A percentile compares a stretch with the other conserved stretches of the same genome.
These are phyloP conservation scores for Eleusine coracana DNA, from an alignment of 176 grass and related monocot species.

Conservation along the genomic window DNA sequence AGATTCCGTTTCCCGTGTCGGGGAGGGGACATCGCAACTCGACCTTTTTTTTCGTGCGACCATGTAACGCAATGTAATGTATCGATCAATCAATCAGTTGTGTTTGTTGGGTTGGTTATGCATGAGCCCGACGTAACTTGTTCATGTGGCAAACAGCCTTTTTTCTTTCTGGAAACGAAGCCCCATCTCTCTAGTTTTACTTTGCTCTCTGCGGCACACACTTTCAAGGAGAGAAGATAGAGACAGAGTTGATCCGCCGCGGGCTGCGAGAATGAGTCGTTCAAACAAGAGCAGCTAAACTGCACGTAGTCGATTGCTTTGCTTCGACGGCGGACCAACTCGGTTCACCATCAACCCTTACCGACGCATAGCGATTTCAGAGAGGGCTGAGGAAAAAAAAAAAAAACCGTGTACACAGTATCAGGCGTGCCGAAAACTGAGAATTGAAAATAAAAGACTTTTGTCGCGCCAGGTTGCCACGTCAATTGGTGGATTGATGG, in stretches of 20 bases:
- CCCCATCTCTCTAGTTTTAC: neutral
- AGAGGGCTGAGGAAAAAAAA: no score
- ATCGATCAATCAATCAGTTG: slow-evolving; percentile 15
- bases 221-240: no score
- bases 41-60: neutral
- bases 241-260: neutral
- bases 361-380: neutral
- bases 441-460: neutral
- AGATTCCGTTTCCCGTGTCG: neutral
- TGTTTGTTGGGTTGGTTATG: slow-evolving; percentile 49
- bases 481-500: neutral
- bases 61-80: neutral
- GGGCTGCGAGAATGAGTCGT: neutral
- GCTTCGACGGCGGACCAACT: neutral
- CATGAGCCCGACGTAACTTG: slow-evolving; percentile 39
- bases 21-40: slow-evolving; percentile 19
- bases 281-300: neutral
- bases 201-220: no score
- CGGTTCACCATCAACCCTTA: neutral
- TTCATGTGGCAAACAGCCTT: neutral
- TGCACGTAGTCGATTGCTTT: neutral
- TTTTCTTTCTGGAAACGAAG: neutral
- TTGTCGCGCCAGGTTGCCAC: neutral
- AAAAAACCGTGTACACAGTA: neutral
- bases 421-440: neutral